Base-by-base conservation (phyloP, 2,329 filamentous ascomycete species). In the Cladophialophora yegresii region DNA sequence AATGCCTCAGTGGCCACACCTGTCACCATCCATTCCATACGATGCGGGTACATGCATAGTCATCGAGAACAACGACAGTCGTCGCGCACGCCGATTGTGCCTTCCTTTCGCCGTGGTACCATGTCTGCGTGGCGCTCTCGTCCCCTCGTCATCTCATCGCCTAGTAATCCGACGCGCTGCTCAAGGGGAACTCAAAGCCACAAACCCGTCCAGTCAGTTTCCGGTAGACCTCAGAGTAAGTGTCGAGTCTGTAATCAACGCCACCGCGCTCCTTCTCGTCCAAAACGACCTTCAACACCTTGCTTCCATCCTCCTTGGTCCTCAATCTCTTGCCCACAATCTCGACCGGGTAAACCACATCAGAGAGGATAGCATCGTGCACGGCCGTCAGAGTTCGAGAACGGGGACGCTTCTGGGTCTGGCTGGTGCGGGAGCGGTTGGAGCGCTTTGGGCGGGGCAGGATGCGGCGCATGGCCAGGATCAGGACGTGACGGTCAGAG, bases 261-360 rank as follows among this genome's bases (percentile, higher is more conserved):
- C 93, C 92, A 78, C 93, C 93, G 77, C 93, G 91, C 91, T 99
- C 95, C 92, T 99, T 99, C 91, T 98, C 95, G 83, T 99, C 95
- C 68, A 99, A 89, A 79, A 99, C 87, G 81, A 99, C 92, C 91
- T 99, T 99, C 83, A 98, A 89, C 80, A 92, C 84, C 91, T 98
- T 98, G 89, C 86, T 89, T 82, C 92, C 92, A 83, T 99, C 95
- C 87, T 98, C 93, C 86, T 96, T 93, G 85, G 95, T 98, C 83
- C 95, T 91, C 81, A 93, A 84, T 79, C 95, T 92, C 92, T 98
- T 98, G 84, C 95, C 95, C 76, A 99, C 95, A 75, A 99, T 99
- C 90, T 99, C 95, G 78, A 99, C 95, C 78, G 95, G 95, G 90
- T 90, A 99, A 85, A 97, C 95, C 79, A 99, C 91, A 83, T 99